Conservation (phyloP, 192 early-diverging fungal species). For the Backusella australiensis region DNA sequence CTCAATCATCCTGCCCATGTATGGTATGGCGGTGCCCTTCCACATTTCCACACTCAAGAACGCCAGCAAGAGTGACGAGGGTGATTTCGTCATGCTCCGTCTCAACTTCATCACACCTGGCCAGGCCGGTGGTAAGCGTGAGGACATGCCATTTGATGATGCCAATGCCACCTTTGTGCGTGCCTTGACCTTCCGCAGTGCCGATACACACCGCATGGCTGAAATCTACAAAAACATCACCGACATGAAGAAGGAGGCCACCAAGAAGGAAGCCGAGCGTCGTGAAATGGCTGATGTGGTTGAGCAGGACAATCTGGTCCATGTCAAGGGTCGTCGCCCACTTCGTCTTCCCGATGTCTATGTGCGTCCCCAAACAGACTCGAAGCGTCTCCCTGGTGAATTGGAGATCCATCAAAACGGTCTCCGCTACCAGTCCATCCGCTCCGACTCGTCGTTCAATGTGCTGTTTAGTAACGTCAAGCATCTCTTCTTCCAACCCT, state of each 20-base stretch:
- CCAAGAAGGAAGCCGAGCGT: constrained; percentile 91
- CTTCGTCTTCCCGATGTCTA: constrained; percentile 85
- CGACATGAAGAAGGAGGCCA: constrained; percentile 89
- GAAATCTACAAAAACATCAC: constrained; percentile 85
- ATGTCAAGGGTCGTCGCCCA: constrained; percentile 74
- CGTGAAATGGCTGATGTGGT: constrained; percentile 97
- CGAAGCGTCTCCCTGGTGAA: constrained; percentile 92
- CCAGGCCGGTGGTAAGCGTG: constrained; percentile 89
- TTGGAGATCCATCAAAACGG: constrained; percentile 97
- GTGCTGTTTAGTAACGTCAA: constrained; percentile 97
- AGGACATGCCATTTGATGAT: constrained; percentile 84
- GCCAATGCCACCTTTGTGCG: constrained; percentile 88
- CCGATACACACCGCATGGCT: constrained; percentile 76
- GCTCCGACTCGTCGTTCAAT: constrained; percentile 79
- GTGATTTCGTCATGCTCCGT: constrained; percentile 84
- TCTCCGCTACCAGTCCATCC: constrained; percentile 84
- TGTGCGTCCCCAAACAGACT: constrained; percentile 86
- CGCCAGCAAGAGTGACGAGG: constrained; percentile 91
- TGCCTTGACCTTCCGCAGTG: constrained; percentile 87
- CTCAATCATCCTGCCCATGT: constrained; percentile 90
- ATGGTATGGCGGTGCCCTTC: constrained; percentile 96
- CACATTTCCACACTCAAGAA: constrained; percentile 97
- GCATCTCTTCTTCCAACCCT: constrained; percentile 98
- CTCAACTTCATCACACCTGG: constrained; percentile 97
- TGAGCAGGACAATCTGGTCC: constrained; percentile 86